Conservation (phyloP, 176 grass and related monocot species). For the Zea luxurians region DNA sequence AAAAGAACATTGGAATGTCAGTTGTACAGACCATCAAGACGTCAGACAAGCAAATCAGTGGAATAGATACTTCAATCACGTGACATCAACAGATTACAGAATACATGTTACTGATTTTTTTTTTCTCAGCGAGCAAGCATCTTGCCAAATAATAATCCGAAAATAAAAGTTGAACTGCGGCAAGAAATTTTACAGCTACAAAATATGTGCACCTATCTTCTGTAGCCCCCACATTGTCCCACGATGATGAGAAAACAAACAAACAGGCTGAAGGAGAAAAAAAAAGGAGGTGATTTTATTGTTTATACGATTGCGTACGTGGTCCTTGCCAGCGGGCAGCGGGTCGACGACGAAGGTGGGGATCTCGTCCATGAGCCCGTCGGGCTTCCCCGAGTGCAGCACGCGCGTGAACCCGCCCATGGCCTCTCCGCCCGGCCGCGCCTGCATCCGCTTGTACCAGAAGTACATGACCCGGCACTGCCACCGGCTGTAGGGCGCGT, state of each 20-base stretch:
- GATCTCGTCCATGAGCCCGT: slow-evolving; percentile 80
- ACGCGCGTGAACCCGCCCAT: slow-evolving; percentile 93
- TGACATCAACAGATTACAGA: neutral
- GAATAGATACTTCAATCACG: neutral
- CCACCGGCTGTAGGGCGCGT: slow-evolving; percentile 72
- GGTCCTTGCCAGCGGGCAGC: slow-evolving; percentile 67
- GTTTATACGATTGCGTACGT: slow-evolving; percentile 34
- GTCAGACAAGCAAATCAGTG: neutral
- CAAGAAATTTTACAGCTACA: neutral
- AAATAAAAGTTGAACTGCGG: neutral
- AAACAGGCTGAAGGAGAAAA: neutral
- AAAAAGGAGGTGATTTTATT: neutral
- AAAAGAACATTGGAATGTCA: slow-evolving; percentile 29
- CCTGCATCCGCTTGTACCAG: slow-evolving; percentile 82
- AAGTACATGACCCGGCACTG: slow-evolving; percentile 89
- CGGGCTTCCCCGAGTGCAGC: slow-evolving; percentile 74
- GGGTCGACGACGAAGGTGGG: slow-evolving; percentile 88
- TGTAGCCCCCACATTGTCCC: slow-evolving; percentile 29
- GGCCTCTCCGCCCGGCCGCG: slow-evolving; percentile 45
- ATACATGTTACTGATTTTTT: neutral
- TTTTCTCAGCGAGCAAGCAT: neutral
- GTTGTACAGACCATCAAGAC: neutral
- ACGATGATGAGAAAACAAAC: neutral
- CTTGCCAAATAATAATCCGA: neutral
- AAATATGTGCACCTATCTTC: neutral